Base-by-base conservation (phyloP, 2,329 filamentous ascomycete genomes). In the Fusarium miscanthi region DNA sequence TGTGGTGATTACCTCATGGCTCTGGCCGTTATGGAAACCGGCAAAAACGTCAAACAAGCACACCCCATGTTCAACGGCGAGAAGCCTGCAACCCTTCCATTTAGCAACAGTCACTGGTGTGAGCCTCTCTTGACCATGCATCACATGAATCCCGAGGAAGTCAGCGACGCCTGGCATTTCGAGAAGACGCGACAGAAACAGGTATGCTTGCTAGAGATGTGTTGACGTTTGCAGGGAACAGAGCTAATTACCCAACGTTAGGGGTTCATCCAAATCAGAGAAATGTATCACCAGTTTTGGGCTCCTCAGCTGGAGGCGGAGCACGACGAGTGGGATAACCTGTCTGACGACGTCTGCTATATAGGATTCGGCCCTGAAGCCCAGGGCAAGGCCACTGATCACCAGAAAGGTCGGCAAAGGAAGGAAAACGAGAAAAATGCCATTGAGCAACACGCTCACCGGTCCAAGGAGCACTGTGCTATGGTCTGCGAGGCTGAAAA, bases 41-140 rank as follows among this genome's bases (percentile, higher is more conserved):
- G 82, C 6, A 78, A 83, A 53, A 81, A 81, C 54, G 78, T 89
- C 31, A 81, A 80, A 45, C 81, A 86, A 59, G 80, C 81, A 5
- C 84, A 84, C 74, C 87, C 87, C 23, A 86, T 88, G 84, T 83
- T 89, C 74, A 88, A 89, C 70, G 86, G 86, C 65, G 86, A 89
- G 72, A 88, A 87, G 75, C 86, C 86, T 8, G 84, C 80, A 41
- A 87, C 85, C 14, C 75, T 89, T 37, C 85, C 85, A 9, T 88
- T 83, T 63, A 83, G 84, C 3, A 80, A 79, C 7, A 81, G 78
- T 14, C 85, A 87, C 67, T 89, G 87, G 87, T 89, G 87, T 68
- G 85, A 88, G 74, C 87, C 87, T 9, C 82, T 88, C n/a, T 76
- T 89, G 43, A 88, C 87, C 7, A 87, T 89, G 85, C 87, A 88